Base-by-base conservation (phyloP, 2,329 filamentous ascomycete genomes). In the Proliferodiscus dingleyae region DNA sequence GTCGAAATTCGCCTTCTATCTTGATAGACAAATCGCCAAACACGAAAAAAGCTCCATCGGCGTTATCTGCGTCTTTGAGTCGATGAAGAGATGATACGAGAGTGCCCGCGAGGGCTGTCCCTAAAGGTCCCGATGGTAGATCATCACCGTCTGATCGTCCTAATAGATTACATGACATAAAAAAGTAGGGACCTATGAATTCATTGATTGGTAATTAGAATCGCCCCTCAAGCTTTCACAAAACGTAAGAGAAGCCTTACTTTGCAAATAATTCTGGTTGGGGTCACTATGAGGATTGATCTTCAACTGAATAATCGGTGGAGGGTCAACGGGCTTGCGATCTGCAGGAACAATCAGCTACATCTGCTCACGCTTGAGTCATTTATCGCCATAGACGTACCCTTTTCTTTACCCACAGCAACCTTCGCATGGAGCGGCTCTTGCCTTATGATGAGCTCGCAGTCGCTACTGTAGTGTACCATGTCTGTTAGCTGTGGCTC, bases 311-410 rank as follows among this genome's bases (percentile, higher is more conserved):
- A 95, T 72, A 57, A 95, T 87, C 33, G 89, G 89, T 10, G 89
- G 89, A 41, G 90, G 89, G 63, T 95, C 89, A 59, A 95, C 80
- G 6, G 89, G 87, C 66, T 94, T 94, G 55, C 89, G 83, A 61
- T 87, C 85, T 87, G 40, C 22, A 33, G 46, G 23, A 21, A 15
- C 33, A 18, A 36, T 49, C 37, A 47, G 34, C 39, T 40, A 49
- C 29, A 19, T 47, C 19, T 32, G 15, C n/a, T 28, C 28, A 28
- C 45, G 16, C 24, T 18, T 28, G 44, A 5, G 40, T 15, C 19
- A 21, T 9, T 13, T 13, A 36, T n/a, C 28, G 18, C 16, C 37
- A 23, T 36, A 33, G 24, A 55, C 65, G 43, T 67, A 85, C 83
- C 78, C 72, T 89, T 89, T 61, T 89, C 85, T 65, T 89, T 89